Evolutionary conservation across 306 rosid genomes (phyloP).

Genomic region (Sicyos baderoa): DNA sequence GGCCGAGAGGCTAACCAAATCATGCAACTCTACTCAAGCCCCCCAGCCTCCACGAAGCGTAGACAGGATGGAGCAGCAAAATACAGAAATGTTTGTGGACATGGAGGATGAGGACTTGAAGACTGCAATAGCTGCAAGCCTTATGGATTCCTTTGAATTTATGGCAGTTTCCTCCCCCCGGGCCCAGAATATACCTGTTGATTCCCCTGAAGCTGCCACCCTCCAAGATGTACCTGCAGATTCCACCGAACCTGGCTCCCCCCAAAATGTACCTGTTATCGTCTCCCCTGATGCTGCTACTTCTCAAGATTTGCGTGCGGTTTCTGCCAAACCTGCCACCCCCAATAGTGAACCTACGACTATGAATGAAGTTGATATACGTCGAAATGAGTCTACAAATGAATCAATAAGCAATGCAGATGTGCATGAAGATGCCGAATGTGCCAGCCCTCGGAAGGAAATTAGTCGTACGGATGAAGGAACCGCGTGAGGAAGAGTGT

Average conservation of each 20-base stretch:
- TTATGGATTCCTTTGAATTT: slow-evolving; percentile 50
- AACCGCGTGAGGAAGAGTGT: not conserved
- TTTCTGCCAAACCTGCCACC: no score
- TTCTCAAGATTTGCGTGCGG: not conserved
- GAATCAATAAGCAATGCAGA: not conserved
- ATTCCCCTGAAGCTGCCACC: not conserved
- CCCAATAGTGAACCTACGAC: not conserved
- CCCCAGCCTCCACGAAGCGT: slow-evolving; percentile 22
- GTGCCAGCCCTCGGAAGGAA: slow-evolving; percentile 6
- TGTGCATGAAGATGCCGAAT: not conserved
- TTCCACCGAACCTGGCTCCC: slow-evolving; percentile 1
- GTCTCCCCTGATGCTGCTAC: slow-evolving; percentile 1
- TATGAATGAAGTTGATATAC: not conserved
- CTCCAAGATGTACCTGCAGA: no score
- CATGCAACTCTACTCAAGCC: slow-evolving; percentile 62
- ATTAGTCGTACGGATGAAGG: not conserved
- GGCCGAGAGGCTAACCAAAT: slow-evolving; percentile 87
- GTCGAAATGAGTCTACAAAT: not conserved
- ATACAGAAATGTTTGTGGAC: slow-evolving; percentile 35
- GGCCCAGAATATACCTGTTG: not conserved
- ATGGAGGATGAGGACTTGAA: slow-evolving; percentile 80
- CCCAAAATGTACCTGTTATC: not conserved
- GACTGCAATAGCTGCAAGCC: slow-evolving; percentile 86
- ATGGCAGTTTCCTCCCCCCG: slow-evolving; percentile 13
- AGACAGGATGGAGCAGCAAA: slow-evolving; percentile 24